phyloP scores from a whole-genome alignment of 2,329 filamentous ascomycete species.

The Ramularia endophylla region DNA sequence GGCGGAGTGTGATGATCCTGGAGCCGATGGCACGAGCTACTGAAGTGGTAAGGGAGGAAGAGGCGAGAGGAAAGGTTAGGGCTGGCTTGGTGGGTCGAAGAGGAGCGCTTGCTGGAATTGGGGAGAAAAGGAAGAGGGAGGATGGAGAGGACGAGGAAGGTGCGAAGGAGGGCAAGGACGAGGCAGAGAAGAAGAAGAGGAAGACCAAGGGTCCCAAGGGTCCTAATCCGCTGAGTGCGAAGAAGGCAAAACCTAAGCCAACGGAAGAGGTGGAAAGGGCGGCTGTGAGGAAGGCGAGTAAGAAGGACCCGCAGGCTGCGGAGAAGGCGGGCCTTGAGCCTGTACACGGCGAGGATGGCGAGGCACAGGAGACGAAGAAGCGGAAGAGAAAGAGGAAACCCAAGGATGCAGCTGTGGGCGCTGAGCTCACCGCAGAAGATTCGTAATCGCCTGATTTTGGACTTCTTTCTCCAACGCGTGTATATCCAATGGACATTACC shows the following conservation, averaged over 20 bases:
- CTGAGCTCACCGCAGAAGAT: background rate
- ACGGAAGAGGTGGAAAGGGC: conserved; percentile 8
- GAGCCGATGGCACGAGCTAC: conserved; percentile 69
- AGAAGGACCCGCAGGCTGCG: conserved; percentile 24
- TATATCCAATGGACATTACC: too few relatives aligned
- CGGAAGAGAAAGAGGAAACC: conserved; percentile 20
- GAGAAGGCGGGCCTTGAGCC: conserved; percentile 16
- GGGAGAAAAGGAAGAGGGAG: conserved; percentile 29
- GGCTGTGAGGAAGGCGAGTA: conserved; percentile 14
- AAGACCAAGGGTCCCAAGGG: conserved; percentile 58
- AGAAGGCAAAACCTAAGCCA: conserved; percentile 57
- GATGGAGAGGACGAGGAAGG: conserved; percentile 23
- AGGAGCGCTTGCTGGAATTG: conserved; percentile 12
- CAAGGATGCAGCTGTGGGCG: conserved; percentile 11
- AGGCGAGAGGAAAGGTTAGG: conserved; percentile 70
- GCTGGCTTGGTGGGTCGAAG: conserved; percentile 50
- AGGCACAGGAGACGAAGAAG: conserved; percentile 14
- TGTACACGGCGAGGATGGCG: conserved; percentile 1
- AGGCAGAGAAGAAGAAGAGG: conserved; percentile 48
- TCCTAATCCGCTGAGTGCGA: conserved; percentile 65
- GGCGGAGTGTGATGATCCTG: conserved; percentile 71
- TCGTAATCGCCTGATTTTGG: too few relatives aligned
- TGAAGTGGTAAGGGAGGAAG: conserved; percentile 55
- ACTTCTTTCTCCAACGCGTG: too few relatives aligned
- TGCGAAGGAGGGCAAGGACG: conserved; percentile 24